A percentile compares a stretch with the other conserved stretches of the same genome.
These are phyloP conservation scores for Discostella stelligera DNA, from an alignment of 352 stramenopile species.

Conservation along the genomic window DNA sequence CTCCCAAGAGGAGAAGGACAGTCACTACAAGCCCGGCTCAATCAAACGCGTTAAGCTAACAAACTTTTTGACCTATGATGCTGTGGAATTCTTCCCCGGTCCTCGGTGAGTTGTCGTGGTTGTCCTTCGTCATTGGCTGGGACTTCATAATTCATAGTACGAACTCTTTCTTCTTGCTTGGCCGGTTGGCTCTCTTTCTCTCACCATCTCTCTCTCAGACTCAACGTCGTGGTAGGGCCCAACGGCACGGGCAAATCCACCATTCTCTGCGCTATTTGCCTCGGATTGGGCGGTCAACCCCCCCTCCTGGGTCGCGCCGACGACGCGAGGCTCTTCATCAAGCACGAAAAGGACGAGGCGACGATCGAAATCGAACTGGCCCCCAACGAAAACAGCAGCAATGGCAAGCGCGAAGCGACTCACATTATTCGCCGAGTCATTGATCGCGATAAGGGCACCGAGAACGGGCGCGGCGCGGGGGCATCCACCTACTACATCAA, in stretches of 20 bases:
- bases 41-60: constrained; percentile 70
- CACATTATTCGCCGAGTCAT: constrained; percentile 89
- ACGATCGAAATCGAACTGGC: constrained; percentile 91
- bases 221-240: constrained; percentile 97
- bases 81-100: constrained; percentile 65
- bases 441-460: constrained; percentile 83
- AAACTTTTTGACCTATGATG: constrained; percentile 77
- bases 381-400: constrained; percentile 35
- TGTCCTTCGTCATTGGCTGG: background rate
- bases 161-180: background rate
- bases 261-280: constrained; percentile 96
- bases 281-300: constrained; percentile 93
- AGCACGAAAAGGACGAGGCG: constrained; percentile 80
- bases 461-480: constrained; percentile 39
- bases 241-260: constrained; percentile 93
- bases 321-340: constrained; percentile 79
- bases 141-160: no score
- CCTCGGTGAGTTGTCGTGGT: constrained; percentile 50
- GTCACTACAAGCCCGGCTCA: constrained; percentile 70
- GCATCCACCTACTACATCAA: constrained; percentile 79
- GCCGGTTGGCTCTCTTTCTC: background rate
- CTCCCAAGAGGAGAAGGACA: constrained; percentile 30
- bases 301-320: constrained; percentile 93
- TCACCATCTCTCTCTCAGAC: constrained; percentile 54
- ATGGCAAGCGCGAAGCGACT: constrained; percentile 1